These are phyloP conservation scores for Dendrothele bispora DNA, from an alignment of 768 basidiomycete species.

Conservation along the genomic window DNA sequence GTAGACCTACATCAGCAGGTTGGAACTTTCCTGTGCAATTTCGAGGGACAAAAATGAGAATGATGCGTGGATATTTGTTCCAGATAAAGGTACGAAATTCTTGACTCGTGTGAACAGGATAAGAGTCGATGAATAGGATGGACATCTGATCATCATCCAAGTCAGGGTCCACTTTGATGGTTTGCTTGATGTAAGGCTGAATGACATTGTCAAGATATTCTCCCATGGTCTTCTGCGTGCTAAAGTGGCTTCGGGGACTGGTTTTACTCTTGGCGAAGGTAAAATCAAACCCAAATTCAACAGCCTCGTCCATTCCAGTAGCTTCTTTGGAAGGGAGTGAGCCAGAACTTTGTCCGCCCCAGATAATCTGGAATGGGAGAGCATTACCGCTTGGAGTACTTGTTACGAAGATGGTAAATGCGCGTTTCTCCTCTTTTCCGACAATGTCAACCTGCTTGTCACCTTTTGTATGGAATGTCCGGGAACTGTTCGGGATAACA, in stretches of 20 bases:
- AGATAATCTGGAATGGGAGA: conserved; percentile 32
- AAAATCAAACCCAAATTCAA: conserved; percentile 17
- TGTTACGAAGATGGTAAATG: conserved; percentile 25
- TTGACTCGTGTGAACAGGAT: conserved; percentile 16
- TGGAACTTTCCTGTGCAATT: conserved; percentile 19
- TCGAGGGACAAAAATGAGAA: conserved; percentile 14
- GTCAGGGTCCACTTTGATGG: conserved; percentile 12
- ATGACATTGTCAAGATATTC: conserved; percentile 16
- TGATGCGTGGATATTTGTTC: conserved; percentile 9
- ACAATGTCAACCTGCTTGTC: conserved; percentile 18
- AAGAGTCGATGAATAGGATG: conserved; percentile 19
- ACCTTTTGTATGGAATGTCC: conserved; percentile 9
- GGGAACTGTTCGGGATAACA: not conserved
- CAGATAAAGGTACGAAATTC: conserved; percentile 13
- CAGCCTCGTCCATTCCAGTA: conserved; percentile 9
- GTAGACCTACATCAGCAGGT: conserved; percentile 19
- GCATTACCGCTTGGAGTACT: conserved; percentile 19
- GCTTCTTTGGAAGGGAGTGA: conserved; percentile 15
- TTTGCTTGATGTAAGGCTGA: conserved; percentile 1
- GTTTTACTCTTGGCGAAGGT: conserved; percentile 20
- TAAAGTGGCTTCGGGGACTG: conserved; percentile 19
- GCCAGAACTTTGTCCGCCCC: conserved; percentile 12
- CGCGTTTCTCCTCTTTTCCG: conserved; percentile 19
- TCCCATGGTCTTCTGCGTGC: conserved; percentile 25
- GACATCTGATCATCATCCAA: conserved; percentile 9